A percentile compares a stretch with the other conserved stretches of the same genome.
These are phyloP conservation scores for Trichothecium roseum DNA, from an alignment of 2,329 filamentous ascomycete genomes.

Conservation along the genomic window DNA sequence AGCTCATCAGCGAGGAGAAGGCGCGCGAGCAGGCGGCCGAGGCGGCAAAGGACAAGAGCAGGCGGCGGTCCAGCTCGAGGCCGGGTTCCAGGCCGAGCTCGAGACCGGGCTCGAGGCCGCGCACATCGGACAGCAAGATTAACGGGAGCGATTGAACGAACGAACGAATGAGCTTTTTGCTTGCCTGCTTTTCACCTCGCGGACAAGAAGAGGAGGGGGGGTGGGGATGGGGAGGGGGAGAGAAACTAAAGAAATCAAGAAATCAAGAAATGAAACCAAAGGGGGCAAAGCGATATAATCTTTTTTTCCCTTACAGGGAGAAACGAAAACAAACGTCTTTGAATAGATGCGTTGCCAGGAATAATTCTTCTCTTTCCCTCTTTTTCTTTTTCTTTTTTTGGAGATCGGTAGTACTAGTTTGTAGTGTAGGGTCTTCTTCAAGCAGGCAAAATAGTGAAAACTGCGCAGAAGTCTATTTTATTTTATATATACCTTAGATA, in stretches of 20 bases:
- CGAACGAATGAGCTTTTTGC: no score
- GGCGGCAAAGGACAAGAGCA: constrained; percentile 8
- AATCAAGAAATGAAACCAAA: no score
- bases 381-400: neutral
- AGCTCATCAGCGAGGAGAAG: constrained; percentile 47
- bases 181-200: no score
- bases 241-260: no score
- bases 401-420: no score
- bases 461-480: no score
- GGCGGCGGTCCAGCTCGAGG: constrained; percentile 16
- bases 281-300: neutral
- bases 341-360: neutral
- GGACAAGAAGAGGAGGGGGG: constrained; percentile 24
- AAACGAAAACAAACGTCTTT: neutral
- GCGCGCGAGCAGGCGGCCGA: constrained; percentile 14
- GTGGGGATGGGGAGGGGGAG: neutral
- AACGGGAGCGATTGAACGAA: no score
- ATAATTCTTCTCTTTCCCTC: neutral
- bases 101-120: no score
- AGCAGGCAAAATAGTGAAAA: no score
- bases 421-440: no score
- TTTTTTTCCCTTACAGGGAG: neutral
- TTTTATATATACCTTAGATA: no score
- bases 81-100: constrained; percentile 20
- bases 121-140: no score